Evolutionary conservation across 75 land plant species (phyloP).

Genomic region (Cryptomeria japonica): DNA sequence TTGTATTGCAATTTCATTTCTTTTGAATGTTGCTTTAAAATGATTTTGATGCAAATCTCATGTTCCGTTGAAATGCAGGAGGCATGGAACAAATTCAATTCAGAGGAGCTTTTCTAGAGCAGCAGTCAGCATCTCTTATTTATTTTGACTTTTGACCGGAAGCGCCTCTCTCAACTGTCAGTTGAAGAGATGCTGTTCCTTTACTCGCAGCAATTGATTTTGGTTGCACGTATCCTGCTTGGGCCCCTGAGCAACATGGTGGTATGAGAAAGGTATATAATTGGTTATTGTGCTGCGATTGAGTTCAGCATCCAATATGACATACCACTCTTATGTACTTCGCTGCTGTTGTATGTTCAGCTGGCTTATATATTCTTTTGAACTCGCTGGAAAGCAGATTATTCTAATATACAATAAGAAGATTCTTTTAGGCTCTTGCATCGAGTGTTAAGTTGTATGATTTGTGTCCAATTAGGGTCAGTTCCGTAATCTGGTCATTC

Average conservation of each 20-base stretch:
- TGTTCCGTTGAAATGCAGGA: slow-evolving; percentile 14
- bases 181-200: not conserved
- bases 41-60: slow-evolving; percentile 2
- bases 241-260: not conserved
- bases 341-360: slow-evolving; percentile 7
- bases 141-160: slow-evolving; percentile 5
- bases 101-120: slow-evolving; percentile 26
- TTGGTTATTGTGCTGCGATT: not conserved
- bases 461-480: not conserved
- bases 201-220: not conserved
- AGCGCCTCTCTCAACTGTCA: not conserved
- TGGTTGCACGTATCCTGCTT: not conserved
- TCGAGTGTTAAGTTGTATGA: not conserved
- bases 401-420: slow-evolving; percentile 11
- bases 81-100: slow-evolving; percentile 49
- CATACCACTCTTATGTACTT: not conserved
- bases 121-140: slow-evolving; percentile 4
- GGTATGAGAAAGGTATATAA: slow-evolving; percentile 8
- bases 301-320: not conserved
- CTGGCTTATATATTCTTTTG: slow-evolving; percentile 10
- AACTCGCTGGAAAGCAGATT: not conserved
- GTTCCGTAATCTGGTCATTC: not conserved
- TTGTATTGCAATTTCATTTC: not conserved
- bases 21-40: not conserved
- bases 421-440: slow-evolving; percentile 9